A percentile compares a stretch with the other conserved stretches of the same genome.
Evolutionary conservation across 2,329 filamentous ascomycete genomes (phyloP).

Genomic region (Corinectria fuckeliana): DNA sequence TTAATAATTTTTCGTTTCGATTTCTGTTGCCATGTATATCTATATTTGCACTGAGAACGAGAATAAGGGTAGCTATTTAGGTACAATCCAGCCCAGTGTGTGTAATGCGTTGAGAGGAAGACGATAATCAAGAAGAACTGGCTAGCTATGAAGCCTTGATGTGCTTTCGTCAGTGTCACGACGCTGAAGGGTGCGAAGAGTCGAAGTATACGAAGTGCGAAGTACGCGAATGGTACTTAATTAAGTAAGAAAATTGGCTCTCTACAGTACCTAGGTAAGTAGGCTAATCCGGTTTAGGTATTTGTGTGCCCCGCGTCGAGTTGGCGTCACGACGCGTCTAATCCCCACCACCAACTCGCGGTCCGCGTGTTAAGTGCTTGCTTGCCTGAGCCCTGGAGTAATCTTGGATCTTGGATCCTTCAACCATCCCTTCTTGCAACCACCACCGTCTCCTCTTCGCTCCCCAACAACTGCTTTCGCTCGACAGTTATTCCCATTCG

Average conservation of each 20-base stretch:
- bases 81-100: neutral
- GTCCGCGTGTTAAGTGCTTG: slow-evolving; percentile 46
- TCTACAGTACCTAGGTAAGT: too few relatives aligned
- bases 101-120: neutral
- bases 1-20: neutral
- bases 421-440: slow-evolving; percentile 5
- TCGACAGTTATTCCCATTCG: neutral
- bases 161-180: too few relatives aligned
- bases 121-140: neutral
- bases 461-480: neutral
- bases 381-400: slow-evolving; percentile 21
- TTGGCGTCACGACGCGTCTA: slow-evolving; percentile 46
- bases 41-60: neutral
- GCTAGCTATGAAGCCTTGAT: neutral
- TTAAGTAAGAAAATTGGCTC: neutral
- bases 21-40: neutral
- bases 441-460: neutral
- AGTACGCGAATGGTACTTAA: too few relatives aligned
- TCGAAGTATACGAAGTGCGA: too few relatives aligned
- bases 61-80: neutral
- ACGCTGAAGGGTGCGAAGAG: too few relatives aligned
- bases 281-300: slow-evolving; percentile 8
- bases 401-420: slow-evolving; percentile 24
- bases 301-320: slow-evolving; percentile 35
- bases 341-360: slow-evolving; percentile 26